A percentile compares a stretch with the other conserved stretches of the same genome.
Conservation (phyloP, 2,329 filamentous ascomycete species). For the Myriosclerotinia duriaeana region DNA sequence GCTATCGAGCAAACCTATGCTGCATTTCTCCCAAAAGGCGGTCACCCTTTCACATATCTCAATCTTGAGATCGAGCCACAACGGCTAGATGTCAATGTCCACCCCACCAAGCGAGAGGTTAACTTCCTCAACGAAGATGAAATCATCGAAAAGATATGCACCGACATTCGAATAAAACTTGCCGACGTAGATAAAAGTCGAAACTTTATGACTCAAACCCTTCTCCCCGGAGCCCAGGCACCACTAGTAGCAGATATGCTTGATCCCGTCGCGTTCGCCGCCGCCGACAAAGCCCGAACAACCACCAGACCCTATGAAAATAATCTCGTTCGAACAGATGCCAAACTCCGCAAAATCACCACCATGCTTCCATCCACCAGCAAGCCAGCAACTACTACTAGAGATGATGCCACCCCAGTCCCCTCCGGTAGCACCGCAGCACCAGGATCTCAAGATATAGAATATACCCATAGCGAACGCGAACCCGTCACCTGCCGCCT, state of each 20-base stretch:
- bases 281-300: conserved; percentile 40
- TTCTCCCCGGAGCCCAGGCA: conserved; percentile 68
- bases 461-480: conserved; percentile 72
- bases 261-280: conserved; percentile 31
- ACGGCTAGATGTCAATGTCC: conserved; percentile 93
- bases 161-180: conserved; percentile 72
- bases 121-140: conserved; percentile 98
- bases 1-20: conserved; percentile 88
- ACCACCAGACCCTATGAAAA: conserved; percentile 73
- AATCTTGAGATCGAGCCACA: conserved; percentile 90
- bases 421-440: conserved; percentile 8
- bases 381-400: conserved; percentile 28
- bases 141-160: conserved; percentile 83
- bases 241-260: conserved; percentile 36
- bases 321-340: conserved; percentile 86
- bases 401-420: conserved; percentile 34
- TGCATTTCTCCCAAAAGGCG: conserved; percentile 84
- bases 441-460: conserved; percentile 50
- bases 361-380: conserved; percentile 76
- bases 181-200: conserved; percentile 89
- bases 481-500: conserved; percentile 70
- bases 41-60: conserved; percentile 91
- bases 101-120: conserved; percentile 94
- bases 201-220: conserved; percentile 89
- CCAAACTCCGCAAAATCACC: conserved; percentile 88